Evolutionary conservation across 768 basidiomycete species (phyloP).

Genomic region (Amanita exitialis): DNA sequence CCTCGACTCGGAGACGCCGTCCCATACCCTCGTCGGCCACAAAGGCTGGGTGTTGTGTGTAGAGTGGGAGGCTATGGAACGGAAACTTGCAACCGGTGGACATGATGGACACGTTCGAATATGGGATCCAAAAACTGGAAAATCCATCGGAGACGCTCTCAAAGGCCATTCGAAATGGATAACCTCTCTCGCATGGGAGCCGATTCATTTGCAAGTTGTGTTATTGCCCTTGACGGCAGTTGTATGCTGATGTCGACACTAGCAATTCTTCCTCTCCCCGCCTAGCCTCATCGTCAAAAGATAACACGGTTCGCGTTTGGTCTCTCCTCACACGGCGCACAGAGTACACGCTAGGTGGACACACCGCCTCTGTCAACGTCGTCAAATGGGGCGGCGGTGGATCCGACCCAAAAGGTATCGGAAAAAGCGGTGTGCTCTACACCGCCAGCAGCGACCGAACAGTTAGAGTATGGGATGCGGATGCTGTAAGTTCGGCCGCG

Average conservation of each 20-base stretch:
- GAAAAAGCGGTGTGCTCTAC: conserved; percentile 60
- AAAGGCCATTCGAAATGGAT: conserved; percentile 97
- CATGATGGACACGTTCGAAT: conserved; percentile 88
- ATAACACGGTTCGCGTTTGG: conserved; percentile 95
- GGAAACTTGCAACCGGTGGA: conserved; percentile 86
- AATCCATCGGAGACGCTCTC: conserved; percentile 78
- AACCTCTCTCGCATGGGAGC: conserved; percentile 92
- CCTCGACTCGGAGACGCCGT: conserved; percentile 85
- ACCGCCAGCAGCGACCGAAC: conserved; percentile 94
- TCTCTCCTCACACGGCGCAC: conserved; percentile 56
- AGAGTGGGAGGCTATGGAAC: conserved; percentile 93
- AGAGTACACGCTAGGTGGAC: conserved; percentile 86
- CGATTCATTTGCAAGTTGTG: conserved; percentile 71
- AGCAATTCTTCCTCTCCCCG: conserved; percentile 77
- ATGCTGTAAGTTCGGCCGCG: conserved; percentile 32
- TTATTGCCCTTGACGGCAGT: not conserved
- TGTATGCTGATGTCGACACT: not conserved
- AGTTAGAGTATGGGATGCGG: conserved; percentile 91
- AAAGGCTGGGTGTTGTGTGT: conserved; percentile 95
- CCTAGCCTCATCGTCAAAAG: conserved; percentile 92
- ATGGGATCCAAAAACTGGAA: conserved; percentile 93
- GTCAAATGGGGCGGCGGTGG: conserved; percentile 95
- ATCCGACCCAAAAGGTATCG: conserved; percentile 12
- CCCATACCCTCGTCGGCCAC: conserved; percentile 80
- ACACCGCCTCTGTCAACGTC: conserved; percentile 89